A percentile compares a stretch with the other conserved stretches of the same genome.
These are phyloP conservation scores for Quercus glauca DNA, from an alignment of 306 rosid genomes.

Conservation along the genomic window DNA sequence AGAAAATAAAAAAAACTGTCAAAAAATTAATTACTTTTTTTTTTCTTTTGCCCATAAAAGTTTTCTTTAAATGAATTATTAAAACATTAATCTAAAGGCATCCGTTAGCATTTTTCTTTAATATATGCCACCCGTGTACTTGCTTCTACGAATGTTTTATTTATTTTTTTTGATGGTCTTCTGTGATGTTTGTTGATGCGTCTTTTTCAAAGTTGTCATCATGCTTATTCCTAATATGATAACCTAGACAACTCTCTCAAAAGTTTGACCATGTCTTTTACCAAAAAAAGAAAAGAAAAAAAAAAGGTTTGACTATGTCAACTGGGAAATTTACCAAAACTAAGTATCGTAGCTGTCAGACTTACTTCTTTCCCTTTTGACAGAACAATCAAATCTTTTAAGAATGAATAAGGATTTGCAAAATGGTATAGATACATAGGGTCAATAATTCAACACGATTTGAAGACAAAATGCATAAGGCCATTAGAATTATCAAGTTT, in stretches of 20 bases:
- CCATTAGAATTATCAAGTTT: background rate
- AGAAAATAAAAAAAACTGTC: accelerated
- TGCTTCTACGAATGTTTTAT: background rate
- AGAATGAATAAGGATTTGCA: background rate
- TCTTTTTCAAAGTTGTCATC: background rate
- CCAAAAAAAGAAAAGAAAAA: too few relatives aligned
- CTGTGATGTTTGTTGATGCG: background rate
- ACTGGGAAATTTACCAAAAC: too few relatives aligned
- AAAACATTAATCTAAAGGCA: background rate
- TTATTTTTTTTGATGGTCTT: too few relatives aligned
- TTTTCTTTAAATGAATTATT: background rate
- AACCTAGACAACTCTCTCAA: background rate
- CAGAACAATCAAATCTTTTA: background rate
- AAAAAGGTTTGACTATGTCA: too few relatives aligned
- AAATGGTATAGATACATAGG: background rate
- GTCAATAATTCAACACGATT: background rate
- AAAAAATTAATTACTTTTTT: too few relatives aligned
- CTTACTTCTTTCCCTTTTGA: too few relatives aligned
- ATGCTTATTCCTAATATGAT: background rate
- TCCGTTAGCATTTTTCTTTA: background rate
- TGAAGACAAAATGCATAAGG: background rate
- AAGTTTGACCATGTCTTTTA: too few relatives aligned
- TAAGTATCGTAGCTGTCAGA: too few relatives aligned
- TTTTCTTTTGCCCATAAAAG: too few relatives aligned
- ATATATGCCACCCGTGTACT: background rate